phyloP scores from a whole-genome alignment of 768 basidiomycete species.

The Kwoniella mangroviensis region DNA sequence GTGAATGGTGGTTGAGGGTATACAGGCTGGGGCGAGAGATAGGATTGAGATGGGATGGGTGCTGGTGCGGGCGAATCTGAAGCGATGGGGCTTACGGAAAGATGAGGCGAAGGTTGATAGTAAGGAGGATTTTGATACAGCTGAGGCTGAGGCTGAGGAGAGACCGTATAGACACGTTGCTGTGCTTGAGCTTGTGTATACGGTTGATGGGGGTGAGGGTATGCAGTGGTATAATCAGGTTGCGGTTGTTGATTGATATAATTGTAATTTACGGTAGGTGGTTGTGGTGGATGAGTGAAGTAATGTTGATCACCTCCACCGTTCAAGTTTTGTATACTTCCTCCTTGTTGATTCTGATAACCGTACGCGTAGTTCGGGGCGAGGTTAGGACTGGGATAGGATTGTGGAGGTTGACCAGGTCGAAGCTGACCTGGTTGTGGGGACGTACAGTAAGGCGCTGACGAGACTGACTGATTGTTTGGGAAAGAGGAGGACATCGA shows the following conservation, averaged over 20 bases:
- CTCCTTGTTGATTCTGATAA: background rate
- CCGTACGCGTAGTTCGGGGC: background rate
- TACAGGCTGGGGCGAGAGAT: background rate
- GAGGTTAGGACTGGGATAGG: background rate
- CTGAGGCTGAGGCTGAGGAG: background rate
- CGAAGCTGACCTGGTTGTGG: slow-evolving; percentile 5
- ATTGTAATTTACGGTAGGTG: slow-evolving; percentile 8
- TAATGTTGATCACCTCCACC: slow-evolving; percentile 8
- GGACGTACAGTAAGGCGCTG: slow-evolving; percentile 13
- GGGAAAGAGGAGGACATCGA: slow-evolving; percentile 19
- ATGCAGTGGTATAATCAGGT: slow-evolving; percentile 5
- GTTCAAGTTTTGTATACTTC: background rate
- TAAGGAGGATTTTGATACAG: background rate
- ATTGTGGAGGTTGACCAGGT: slow-evolving; percentile 9
- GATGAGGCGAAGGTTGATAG: background rate
- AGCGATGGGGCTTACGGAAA: background rate
- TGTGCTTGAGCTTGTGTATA: background rate
- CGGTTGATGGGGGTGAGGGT: background rate
- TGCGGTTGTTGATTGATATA: background rate
- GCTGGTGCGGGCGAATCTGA: background rate
- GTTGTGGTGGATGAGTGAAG: slow-evolving; percentile 13
- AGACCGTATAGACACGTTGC: background rate
- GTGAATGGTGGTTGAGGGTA: slow-evolving; percentile 1
- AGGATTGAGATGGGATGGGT: background rate
- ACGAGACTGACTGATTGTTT: slow-evolving; percentile 12